These are phyloP conservation scores for Brassica incana DNA, from an alignment of 345 rosid genomes.

Conservation along the genomic window DNA sequence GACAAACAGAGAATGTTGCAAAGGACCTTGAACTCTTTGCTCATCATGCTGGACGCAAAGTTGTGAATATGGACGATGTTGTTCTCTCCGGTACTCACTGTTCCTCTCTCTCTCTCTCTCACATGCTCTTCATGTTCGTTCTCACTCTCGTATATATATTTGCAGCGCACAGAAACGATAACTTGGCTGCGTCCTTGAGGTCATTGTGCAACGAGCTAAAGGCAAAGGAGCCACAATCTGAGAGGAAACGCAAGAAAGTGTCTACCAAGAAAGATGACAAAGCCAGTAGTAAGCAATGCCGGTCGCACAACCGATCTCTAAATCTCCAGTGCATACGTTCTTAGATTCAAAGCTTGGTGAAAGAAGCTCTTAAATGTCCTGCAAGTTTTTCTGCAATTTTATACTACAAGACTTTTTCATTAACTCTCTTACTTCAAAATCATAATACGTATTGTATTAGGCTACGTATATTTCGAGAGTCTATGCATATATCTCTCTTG, in stretches of 20 bases:
- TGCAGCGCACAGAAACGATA: slow-evolving; percentile 90
- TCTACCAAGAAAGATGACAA: slow-evolving; percentile 52
- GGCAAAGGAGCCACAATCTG: slow-evolving; percentile 70
- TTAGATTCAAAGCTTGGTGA: background rate
- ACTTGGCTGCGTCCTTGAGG: slow-evolving; percentile 57
- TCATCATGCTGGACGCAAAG: slow-evolving; percentile 88
- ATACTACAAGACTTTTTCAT: background rate
- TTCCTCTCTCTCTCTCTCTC: background rate
- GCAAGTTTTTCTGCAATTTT: background rate
- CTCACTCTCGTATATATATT: slow-evolving; percentile 27
- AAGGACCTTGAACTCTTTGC: slow-evolving; percentile 83
- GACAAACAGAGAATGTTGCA: slow-evolving; percentile 65
- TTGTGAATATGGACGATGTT: slow-evolving; percentile 83
- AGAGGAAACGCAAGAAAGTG: slow-evolving; percentile 69
- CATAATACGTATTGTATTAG: too few species aligned
- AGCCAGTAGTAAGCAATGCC: slow-evolving; percentile 37
- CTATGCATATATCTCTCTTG: too few species aligned
- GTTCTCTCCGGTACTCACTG: slow-evolving; percentile 62
- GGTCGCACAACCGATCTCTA: slow-evolving; percentile 39
- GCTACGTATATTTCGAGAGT: too few species aligned
- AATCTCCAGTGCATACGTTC: background rate
- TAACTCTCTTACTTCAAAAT: background rate
- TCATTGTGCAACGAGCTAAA: slow-evolving; percentile 61
- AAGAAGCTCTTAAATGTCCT: background rate
- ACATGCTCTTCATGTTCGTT: background rate